Evolutionary conservation across 192 early-diverging fungal genomes (phyloP).

Genomic region (Cetraspora pellucida): DNA sequence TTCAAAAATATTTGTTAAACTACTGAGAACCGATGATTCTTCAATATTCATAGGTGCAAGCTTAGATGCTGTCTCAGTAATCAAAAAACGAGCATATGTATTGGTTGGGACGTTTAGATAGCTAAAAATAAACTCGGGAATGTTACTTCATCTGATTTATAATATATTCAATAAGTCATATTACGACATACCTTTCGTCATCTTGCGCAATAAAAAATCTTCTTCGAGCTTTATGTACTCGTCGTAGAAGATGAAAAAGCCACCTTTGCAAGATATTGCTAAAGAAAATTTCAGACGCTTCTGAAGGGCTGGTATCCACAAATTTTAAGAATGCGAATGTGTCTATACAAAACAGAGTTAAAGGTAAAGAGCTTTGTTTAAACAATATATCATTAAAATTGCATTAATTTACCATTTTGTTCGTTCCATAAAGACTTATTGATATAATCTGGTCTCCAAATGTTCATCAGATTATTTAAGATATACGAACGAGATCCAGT

Average conservation of each 20-base stretch:
- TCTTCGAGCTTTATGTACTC: slow-evolving; percentile 38
- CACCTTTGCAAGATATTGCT: slow-evolving; percentile 46
- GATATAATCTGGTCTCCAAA: slow-evolving; percentile 61
- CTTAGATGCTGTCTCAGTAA: slow-evolving; percentile 37
- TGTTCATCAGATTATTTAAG: slow-evolving; percentile 54
- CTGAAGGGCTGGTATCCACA: slow-evolving; percentile 49
- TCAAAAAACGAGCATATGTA: slow-evolving; percentile 51
- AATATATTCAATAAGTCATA: no score
- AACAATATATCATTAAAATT: background rate
- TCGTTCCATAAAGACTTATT: slow-evolving; percentile 46
- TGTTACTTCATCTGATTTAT: background rate
- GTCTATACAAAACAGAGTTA: slow-evolving; percentile 34
- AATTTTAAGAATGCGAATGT: slow-evolving; percentile 63
- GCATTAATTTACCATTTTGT: slow-evolving; percentile 36
- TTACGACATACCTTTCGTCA: slow-evolving; percentile 5
- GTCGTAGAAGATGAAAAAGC: slow-evolving; percentile 42
- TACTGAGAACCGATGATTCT: slow-evolving; percentile 26
- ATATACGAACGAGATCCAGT: slow-evolving; percentile 50
- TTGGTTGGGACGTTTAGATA: slow-evolving; percentile 37
- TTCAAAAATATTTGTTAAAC: slow-evolving; percentile 42
- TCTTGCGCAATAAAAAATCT: slow-evolving; percentile 36
- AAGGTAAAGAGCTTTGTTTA: background rate
- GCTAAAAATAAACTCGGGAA: background rate
- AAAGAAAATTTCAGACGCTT: slow-evolving; percentile 48
- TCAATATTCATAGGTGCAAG: slow-evolving; percentile 33